A percentile compares a stretch with the other conserved stretches of the same genome.
Conservation (phyloP, 2,329 filamentous ascomycete species). For the Fusarium virguliforme region DNA sequence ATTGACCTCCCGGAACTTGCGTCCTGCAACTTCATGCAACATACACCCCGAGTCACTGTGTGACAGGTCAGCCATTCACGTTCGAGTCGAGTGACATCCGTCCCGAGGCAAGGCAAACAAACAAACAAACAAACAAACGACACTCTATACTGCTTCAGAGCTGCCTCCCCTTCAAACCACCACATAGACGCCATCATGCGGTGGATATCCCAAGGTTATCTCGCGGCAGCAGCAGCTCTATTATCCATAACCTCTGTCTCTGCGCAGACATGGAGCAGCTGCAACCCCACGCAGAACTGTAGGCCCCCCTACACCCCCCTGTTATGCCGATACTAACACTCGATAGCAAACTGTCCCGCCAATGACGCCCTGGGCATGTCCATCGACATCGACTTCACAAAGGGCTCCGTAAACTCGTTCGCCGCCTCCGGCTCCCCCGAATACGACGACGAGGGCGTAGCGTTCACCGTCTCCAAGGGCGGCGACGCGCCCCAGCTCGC, state of each 20-base stretch:
- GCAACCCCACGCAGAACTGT: slow-evolving; percentile 59
- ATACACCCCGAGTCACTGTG: slow-evolving; percentile 1
- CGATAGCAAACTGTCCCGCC: slow-evolving; percentile 75
- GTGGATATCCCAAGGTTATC: slow-evolving; percentile 35
- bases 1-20: slow-evolving; percentile 17
- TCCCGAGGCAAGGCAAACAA: background rate
- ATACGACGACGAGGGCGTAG: slow-evolving; percentile 83
- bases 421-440: slow-evolving; percentile 77
- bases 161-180: background rate
- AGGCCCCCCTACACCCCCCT: slow-evolving; percentile 35
- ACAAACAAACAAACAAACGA: background rate
- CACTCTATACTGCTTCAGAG: background rate
- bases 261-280: slow-evolving; percentile 61
- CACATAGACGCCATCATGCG: slow-evolving; percentile 45
- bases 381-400: slow-evolving; percentile 87
- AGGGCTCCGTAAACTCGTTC: slow-evolving; percentile 85
- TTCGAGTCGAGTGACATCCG: background rate
- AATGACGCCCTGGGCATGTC: slow-evolving; percentile 87
- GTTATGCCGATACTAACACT: slow-evolving; percentile 21
- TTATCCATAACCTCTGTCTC: slow-evolving; percentile 46
- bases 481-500: slow-evolving; percentile 90
- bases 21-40: slow-evolving; percentile 20
- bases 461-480: slow-evolving; percentile 82
- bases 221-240: slow-evolving; percentile 47
- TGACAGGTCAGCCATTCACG: slow-evolving; percentile 9